These are phyloP conservation scores for Sporopachydermia lactativora DNA, from an alignment of 805 yeast species.

Conservation along the genomic window DNA sequence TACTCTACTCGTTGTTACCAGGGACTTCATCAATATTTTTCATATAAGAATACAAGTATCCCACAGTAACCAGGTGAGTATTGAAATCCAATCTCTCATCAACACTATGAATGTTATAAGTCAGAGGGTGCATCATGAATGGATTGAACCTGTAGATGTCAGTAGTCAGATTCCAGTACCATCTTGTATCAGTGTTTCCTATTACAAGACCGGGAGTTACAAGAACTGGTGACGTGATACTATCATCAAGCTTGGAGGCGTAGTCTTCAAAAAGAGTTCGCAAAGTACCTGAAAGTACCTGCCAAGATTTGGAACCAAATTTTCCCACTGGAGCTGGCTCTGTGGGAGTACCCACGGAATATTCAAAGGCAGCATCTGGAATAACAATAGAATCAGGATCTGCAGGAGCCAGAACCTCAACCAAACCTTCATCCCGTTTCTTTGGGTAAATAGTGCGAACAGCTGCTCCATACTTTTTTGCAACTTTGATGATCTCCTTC, in stretches of 20 bases:
- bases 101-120: constrained; percentile 41
- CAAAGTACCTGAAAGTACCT: constrained; percentile 43
- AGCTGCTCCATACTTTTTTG: constrained; percentile 35
- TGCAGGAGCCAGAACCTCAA: constrained; percentile 16
- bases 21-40: background rate
- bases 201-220: constrained; percentile 48
- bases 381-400: constrained; percentile 30
- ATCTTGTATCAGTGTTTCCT: constrained; percentile 59
- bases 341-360: constrained; percentile 25
- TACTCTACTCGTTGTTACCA: constrained; percentile 1
- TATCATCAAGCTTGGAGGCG: constrained; percentile 15
- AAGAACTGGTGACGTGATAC: constrained; percentile 22
- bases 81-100: constrained; percentile 43
- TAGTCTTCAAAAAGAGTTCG: constrained; percentile 48
- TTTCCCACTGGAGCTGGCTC: constrained; percentile 36
- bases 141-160: constrained; percentile 53
- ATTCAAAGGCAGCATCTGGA: constrained; percentile 22
- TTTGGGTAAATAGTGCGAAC: constrained; percentile 18
- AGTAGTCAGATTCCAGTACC: constrained; percentile 47
- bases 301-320: constrained; percentile 32
- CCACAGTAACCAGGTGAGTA: constrained; percentile 45
- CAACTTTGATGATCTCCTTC: constrained; percentile 25
- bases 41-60: background rate
- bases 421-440: constrained; percentile 14
- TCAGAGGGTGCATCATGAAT: constrained; percentile 23